Percentiles rank a stretch among this genome's conserved stretches.
These are phyloP conservation scores for Colletotrichum sp. DNA, from an alignment of 2,329 filamentous ascomycete genomes.

Conservation along the genomic window DNA sequence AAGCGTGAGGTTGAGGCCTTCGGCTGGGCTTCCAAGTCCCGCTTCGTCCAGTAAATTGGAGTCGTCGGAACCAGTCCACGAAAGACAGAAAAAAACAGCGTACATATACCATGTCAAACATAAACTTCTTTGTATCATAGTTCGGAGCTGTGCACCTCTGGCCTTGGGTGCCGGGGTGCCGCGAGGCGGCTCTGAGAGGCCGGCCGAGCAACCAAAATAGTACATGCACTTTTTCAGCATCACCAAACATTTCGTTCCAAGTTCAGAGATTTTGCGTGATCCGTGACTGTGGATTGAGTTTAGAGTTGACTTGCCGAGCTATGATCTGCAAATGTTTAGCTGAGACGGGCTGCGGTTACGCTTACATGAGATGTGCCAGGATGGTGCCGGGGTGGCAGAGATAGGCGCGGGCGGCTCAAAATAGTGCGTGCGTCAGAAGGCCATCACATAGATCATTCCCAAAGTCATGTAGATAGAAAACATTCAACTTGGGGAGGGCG, in stretches of 20 bases:
- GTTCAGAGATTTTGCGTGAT: background rate
- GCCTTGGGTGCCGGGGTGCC: background rate
- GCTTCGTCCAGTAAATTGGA: background rate
- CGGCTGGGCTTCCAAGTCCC: conserved; percentile 20
- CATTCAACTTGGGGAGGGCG: background rate
- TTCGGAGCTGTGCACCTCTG: background rate
- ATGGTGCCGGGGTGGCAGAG: background rate
- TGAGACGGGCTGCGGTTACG: background rate
- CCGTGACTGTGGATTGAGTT: background rate
- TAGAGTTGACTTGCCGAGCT: background rate
- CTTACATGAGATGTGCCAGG: background rate
- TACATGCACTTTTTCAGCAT: background rate
- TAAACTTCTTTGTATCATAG: background rate
- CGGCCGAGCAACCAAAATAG: background rate
- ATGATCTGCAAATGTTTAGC: background rate
- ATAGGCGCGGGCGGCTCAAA: background rate
- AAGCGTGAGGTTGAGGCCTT: conserved; percentile 17
- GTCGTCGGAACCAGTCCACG: background rate
- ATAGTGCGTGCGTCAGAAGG: background rate
- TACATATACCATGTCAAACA: background rate
- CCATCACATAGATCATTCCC: background rate
- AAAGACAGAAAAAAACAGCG: background rate
- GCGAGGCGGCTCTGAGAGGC: background rate
- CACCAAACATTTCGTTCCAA: background rate
- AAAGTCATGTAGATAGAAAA: background rate